These are phyloP conservation scores for Alternaria consortialis DNA, from an alignment of 2,329 filamentous ascomycete species.

Conservation along the genomic window DNA sequence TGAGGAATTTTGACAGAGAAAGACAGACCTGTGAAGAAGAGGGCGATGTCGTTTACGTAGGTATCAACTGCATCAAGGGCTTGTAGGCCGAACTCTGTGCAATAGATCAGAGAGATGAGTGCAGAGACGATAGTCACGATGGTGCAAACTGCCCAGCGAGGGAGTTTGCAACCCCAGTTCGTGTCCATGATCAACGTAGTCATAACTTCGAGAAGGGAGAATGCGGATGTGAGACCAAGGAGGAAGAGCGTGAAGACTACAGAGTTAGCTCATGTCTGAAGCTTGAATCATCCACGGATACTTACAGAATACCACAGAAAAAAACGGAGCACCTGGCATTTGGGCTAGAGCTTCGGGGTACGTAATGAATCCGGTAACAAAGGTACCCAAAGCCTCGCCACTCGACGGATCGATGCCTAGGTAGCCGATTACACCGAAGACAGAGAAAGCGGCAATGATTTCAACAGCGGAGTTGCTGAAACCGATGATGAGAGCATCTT, in stretches of 20 bases:
- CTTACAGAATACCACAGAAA: constrained; percentile 59
- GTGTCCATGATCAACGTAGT: constrained; percentile 62
- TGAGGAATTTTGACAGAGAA: no score
- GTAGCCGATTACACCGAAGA: no score
- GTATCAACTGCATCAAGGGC: constrained; percentile 62
- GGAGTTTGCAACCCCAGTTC: constrained; percentile 51
- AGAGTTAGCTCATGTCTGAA: neutral
- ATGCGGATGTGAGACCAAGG: constrained; percentile 64
- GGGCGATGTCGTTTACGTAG: constrained; percentile 62
- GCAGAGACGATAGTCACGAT: constrained; percentile 53
- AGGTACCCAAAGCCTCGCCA: constrained; percentile 53
- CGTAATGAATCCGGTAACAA: constrained; percentile 64
- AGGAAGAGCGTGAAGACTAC: constrained; percentile 62
- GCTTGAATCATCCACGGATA: neutral
- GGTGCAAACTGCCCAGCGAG: constrained; percentile 7
- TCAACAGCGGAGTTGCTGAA: no score
- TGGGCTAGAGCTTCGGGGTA: constrained; percentile 62
- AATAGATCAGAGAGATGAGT: constrained; percentile 62
- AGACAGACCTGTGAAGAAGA: no score
- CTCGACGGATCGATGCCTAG: no score
- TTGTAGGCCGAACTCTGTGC: constrained; percentile 63
- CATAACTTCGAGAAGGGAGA: constrained; percentile 64
- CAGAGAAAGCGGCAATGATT: no score
- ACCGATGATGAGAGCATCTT: no score
- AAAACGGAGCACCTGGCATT: constrained; percentile 64